A percentile compares a stretch with the other conserved stretches of the same genome.
These are phyloP conservation scores for Diaporthe amygdali DNA, from an alignment of 2,329 filamentous ascomycete species.

Conservation along the genomic window DNA sequence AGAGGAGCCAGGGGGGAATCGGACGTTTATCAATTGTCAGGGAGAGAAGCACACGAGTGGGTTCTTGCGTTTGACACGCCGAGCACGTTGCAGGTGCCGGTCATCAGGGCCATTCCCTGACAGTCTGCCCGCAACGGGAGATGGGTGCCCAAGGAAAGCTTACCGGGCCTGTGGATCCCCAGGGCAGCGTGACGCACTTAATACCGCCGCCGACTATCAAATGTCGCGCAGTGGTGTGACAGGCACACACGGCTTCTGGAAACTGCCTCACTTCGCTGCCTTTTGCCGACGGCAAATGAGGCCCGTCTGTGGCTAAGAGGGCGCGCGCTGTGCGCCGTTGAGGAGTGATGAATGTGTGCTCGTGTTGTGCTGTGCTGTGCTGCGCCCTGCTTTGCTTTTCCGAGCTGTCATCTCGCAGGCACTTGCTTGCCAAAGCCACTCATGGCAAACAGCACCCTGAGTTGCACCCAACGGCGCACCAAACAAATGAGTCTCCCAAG, in stretches of 20 bases:
- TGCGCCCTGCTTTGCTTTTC: neutral
- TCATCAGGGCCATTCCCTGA: slow-evolving; percentile 18
- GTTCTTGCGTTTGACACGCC: neutral
- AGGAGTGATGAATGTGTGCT: neutral
- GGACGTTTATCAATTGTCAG: neutral
- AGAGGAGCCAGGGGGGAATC: neutral
- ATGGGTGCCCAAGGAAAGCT: slow-evolving; percentile 12
- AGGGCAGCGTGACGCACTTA: slow-evolving; percentile 1
- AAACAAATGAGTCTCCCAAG: neutral
- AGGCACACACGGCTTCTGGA: neutral
- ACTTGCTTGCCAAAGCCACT: neutral
- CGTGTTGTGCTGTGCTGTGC: neutral
- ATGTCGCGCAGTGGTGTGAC: slow-evolving; percentile 6
- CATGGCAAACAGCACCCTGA: neutral
- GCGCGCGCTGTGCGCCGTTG: neutral
- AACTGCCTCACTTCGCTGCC: neutral
- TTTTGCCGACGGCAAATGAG: neutral
- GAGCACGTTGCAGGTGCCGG: neutral
- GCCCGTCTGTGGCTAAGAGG: neutral
- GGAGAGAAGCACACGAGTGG: neutral
- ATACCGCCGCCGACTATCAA: neutral
- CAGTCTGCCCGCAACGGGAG: neutral
- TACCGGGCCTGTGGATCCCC: slow-evolving; percentile 6
- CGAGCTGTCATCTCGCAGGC: slow-evolving; percentile 1
- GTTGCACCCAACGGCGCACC: neutral